Base-by-base conservation (phyloP, 257 asterid genomes). In the Nicotiana tomentosiformis region DNA sequence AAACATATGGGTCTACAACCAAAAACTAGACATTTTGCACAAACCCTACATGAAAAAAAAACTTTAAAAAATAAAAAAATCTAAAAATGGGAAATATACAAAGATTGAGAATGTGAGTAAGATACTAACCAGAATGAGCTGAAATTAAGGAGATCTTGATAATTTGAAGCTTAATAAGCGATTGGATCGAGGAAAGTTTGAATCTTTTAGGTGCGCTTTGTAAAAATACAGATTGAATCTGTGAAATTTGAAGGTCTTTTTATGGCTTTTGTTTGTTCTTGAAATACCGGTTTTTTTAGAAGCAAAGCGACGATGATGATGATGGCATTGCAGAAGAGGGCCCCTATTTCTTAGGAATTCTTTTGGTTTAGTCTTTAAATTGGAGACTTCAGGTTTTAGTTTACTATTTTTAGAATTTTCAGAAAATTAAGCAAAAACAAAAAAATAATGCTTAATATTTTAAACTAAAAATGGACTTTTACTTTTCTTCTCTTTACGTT, bases 261-360 rank as follows among this genome's bases (percentile, higher is more conserved):
- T 61, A 5, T 4, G 2, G 39, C 7, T 51, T 39, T 83, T 80
- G 29, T 68, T 39, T 70, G 77, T 80, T 68, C 78, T 58, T 85
- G 85, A 81, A 83, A 77, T 11, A 58, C 78, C 61, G 84, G 78
- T 84, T 83, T 87, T 57, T 85, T 83, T 78, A 78, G 85, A 87
- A 90, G 88, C 67, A 86, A 88, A 85, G 88, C 53, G 84, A 78
- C 43, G 43, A 16, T 67, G 86, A 83, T 33, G 84, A 81, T 82
- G 86, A 66, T 10, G 77, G 51, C 69, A 77, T 53, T 62, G 62
- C 20, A 7, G 15, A 49, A 7, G 8, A 74, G 20, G 62, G 43
- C 26, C 80, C 80, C 80, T 51, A 76, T 76, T 76, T 76, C 80
- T 51, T 62, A 5, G 64, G 64, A 51, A 76, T 76, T 76, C 16